Conservation (phyloP, 1,284 basidiomycete species). For the Pseudomicrostroma phylloplanum region DNA sequence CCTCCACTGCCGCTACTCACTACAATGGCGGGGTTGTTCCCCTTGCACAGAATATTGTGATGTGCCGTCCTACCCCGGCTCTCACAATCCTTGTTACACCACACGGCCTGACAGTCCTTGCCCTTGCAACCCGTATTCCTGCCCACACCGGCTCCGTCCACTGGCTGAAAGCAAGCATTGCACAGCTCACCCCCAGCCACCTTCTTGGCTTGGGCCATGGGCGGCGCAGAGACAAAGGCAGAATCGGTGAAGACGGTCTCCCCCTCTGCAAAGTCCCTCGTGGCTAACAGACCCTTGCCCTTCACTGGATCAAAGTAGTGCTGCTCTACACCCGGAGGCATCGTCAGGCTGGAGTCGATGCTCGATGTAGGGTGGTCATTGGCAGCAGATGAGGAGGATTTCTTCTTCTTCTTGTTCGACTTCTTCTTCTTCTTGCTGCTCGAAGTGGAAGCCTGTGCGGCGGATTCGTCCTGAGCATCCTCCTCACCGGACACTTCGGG, state of each 20-base stretch:
- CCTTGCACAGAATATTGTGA: constrained; percentile 68
- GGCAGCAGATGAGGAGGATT: not conserved
- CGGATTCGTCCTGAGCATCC: not conserved
- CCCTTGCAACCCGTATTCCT: constrained; percentile 45
- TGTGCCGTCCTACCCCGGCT: constrained; percentile 52
- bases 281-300: constrained; percentile 76
- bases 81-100: constrained; percentile 11
- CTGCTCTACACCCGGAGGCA: constrained; percentile 56
- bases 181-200: constrained; percentile 30
- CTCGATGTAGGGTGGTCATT: constrained; percentile 24
- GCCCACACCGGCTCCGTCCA: constrained; percentile 20
- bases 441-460: not conserved
- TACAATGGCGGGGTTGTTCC: constrained; percentile 63
- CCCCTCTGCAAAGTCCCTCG: constrained; percentile 62
- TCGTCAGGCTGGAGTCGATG: constrained; percentile 25
- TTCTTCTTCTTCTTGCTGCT: constrained; percentile 26
- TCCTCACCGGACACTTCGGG: no score
- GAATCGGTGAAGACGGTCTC: constrained; percentile 74
- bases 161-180: constrained; percentile 37
- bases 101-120: constrained; percentile 1
- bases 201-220: constrained; percentile 26
- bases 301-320: constrained; percentile 65
- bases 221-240: constrained; percentile 51
- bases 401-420: constrained; percentile 10
- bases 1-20: constrained; percentile 8